Evolutionary conservation across 2,329 filamentous ascomycete genomes (phyloP).

Genomic region (Fusarium chuoi): DNA sequence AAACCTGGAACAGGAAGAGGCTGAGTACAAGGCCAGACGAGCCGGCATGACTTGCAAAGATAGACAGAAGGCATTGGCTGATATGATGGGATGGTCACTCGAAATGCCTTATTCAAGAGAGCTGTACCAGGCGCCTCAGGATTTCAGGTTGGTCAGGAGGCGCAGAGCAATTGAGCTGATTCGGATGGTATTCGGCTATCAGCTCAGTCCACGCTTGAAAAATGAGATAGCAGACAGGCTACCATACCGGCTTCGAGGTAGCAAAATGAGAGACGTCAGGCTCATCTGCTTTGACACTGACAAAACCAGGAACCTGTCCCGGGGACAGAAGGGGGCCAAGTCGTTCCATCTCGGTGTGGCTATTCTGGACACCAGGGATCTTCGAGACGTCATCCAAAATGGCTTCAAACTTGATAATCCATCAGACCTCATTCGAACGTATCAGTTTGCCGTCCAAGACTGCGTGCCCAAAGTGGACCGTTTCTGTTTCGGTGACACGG

Average conservation of each 20-base stretch:
- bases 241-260: not conserved
- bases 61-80: not conserved
- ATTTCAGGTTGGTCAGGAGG: not conserved
- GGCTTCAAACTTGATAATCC: not conserved
- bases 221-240: not conserved
- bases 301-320: not conserved
- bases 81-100: not conserved
- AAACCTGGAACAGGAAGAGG: not conserved
- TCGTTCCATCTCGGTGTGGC: slow-evolving; percentile 24
- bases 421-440: not conserved
- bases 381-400: not conserved
- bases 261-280: slow-evolving; percentile 11
- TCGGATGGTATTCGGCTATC: slow-evolving; percentile 4
- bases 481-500: slow-evolving; percentile 11
- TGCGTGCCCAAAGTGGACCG: not conserved
- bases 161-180: not conserved
- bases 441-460: slow-evolving; percentile 9
- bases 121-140: not conserved
- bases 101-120: slow-evolving; percentile 12
- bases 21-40: not conserved
- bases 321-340: not conserved
- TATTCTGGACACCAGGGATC: slow-evolving; percentile 15
- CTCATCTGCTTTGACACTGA: slow-evolving; percentile 18
- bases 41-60: not conserved
- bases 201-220: not conserved